phyloP scores from a whole-genome alignment of 2,329 filamentous ascomycete genomes.

The Myriosclerotinia curreyana region DNA sequence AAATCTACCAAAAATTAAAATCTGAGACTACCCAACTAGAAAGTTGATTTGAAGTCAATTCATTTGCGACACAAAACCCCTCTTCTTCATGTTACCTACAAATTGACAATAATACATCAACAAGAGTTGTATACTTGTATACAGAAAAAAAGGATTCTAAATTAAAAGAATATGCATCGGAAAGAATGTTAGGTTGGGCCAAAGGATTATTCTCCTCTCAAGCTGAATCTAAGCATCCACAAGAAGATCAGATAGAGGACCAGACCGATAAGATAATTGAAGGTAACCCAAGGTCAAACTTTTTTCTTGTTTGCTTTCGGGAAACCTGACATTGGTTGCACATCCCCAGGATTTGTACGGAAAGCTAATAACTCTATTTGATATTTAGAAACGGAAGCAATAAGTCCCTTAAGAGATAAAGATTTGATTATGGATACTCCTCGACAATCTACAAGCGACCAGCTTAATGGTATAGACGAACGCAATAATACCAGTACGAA shows the following conservation, averaged over 20 bases:
- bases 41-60: neutral
- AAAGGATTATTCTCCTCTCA: constrained; percentile 14
- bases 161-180: neutral
- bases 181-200: constrained; percentile 4
- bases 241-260: neutral
- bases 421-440: neutral
- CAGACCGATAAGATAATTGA: constrained; percentile 15
- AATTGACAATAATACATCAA: neutral
- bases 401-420: neutral
- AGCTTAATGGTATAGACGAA: neutral
- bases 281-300: constrained; percentile 13
- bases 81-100: neutral
- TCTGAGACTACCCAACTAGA: neutral
- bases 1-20: constrained; percentile 14
- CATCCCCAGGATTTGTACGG: no score
- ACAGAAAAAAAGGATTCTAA: neutral
- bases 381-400: neutral
- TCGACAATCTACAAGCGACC: neutral
- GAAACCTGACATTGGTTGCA: neutral
- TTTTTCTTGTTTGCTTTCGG: neutral
- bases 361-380: neutral
- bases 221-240: neutral
- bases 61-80: neutral
- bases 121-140: neutral
- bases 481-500: neutral